These are phyloP conservation scores for Malassezia sympodialis DNA, from an alignment of 1,284 basidiomycete genomes.

Conservation along the genomic window DNA sequence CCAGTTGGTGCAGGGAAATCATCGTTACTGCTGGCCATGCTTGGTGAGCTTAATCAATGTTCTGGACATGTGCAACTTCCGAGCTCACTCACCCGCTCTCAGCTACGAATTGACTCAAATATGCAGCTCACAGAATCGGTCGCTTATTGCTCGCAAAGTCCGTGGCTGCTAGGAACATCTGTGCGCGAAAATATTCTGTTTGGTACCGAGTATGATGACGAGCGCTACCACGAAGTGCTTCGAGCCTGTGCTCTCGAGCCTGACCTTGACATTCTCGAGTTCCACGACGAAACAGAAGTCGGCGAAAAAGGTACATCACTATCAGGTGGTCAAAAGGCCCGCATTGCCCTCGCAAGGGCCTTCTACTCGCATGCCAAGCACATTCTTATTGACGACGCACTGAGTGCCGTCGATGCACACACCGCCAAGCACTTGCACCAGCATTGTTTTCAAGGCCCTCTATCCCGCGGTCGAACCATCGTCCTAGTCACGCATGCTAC, in stretches of 20 bases:
- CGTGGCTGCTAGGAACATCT: constrained; percentile 21
- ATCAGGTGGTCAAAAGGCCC: constrained; percentile 26
- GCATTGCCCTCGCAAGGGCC: constrained; percentile 25
- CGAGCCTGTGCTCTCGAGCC: constrained; percentile 17
- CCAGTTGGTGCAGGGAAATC: constrained; percentile 21
- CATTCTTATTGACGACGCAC: constrained; percentile 23
- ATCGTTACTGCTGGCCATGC: constrained; percentile 20
- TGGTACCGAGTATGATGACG: constrained; percentile 15
- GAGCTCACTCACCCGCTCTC: neutral
- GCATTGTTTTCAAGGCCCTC: constrained; percentile 58
- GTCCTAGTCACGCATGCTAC: constrained; percentile 81
- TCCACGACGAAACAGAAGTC: constrained; percentile 84
- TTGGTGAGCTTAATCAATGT: constrained; percentile 18
- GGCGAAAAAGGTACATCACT: constrained; percentile 59
- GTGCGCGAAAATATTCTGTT: constrained; percentile 28
- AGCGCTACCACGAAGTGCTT: constrained; percentile 20
- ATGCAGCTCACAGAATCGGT: constrained; percentile 56
- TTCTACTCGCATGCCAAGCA: constrained; percentile 20
- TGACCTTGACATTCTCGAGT: constrained; percentile 48
- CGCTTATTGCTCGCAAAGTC: constrained; percentile 21
- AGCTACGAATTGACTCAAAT: constrained; percentile 46
- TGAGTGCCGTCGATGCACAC: constrained; percentile 26
- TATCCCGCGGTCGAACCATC: constrained; percentile 60
- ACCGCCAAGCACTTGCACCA: constrained; percentile 60
- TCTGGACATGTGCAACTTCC: constrained; percentile 13